Conservation (phyloP, 176 grass and related monocot genomes). For the Phoenix dactylifera region DNA sequence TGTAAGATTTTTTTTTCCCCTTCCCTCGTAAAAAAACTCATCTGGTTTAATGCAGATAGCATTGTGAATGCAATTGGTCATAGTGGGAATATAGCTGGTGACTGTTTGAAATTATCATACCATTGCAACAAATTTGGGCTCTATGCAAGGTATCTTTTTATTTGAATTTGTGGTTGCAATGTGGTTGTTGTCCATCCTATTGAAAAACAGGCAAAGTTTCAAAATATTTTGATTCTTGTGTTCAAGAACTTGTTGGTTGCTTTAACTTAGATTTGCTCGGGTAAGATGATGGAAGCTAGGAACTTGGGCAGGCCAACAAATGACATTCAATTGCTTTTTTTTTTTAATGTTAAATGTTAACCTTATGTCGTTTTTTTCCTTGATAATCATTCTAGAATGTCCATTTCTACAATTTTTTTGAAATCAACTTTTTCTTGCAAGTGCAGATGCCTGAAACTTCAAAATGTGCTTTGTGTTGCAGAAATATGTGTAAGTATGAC, state of each 20-base stretch:
- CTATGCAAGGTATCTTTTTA: slow-evolving; percentile 17
- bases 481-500: slow-evolving; percentile 53
- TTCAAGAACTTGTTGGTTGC: slow-evolving; percentile 1
- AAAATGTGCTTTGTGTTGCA: slow-evolving; percentile 50
- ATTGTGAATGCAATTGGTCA: slow-evolving; percentile 28
- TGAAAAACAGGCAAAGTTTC: background rate
- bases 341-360: background rate
- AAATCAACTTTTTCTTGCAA: no score
- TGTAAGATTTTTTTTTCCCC: background rate
- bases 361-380: no score
- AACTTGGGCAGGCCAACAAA: background rate
- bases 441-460: slow-evolving; percentile 41
- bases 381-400: no score
- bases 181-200: background rate
- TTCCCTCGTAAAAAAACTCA: background rate
- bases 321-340: background rate
- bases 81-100: slow-evolving; percentile 6
- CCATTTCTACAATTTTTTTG: no score
- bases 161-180: background rate
- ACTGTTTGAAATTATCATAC: slow-evolving; percentile 33
- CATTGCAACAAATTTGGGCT: slow-evolving; percentile 52
- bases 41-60: slow-evolving; percentile 30
- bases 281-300: slow-evolving; percentile 6
- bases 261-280: background rate
- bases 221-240: background rate